Percentiles rank a stretch among this genome's conserved stretches.
These are phyloP conservation scores for Drechslerella dactyloides DNA, from an alignment of 2,329 filamentous ascomycete genomes.

Conservation along the genomic window DNA sequence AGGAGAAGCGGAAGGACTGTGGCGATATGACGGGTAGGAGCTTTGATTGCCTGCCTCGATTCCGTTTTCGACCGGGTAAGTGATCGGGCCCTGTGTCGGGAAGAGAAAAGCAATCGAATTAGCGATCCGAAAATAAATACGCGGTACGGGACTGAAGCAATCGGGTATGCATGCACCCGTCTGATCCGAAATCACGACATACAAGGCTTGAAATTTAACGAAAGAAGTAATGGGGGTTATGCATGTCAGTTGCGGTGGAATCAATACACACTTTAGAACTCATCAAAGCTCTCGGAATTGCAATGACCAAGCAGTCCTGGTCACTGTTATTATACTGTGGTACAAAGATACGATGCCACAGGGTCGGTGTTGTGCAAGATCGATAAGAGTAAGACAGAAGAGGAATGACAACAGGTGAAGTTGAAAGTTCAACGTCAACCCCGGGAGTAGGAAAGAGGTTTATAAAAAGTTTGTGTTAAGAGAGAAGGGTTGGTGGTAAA, in stretches of 20 bases:
- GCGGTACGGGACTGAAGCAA: background rate
- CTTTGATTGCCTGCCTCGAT: constrained; percentile 26
- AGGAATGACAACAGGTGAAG: background rate
- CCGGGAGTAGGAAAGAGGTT: constrained; percentile 15
- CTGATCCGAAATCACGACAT: background rate
- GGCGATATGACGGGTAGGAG: constrained; percentile 32
- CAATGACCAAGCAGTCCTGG: too few relatives aligned
- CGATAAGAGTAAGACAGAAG: constrained; percentile 17
- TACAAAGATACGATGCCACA: background rate
- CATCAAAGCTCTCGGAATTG: background rate
- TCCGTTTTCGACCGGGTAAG: constrained; percentile 26
- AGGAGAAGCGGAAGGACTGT: constrained; percentile 34
- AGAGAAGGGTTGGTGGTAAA: constrained; percentile 2
- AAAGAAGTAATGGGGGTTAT: background rate
- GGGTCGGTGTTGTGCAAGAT: constrained; percentile 6
- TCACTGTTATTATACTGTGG: too few relatives aligned
- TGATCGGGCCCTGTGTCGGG: constrained; percentile 29
- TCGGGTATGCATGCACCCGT: constrained; percentile 1
- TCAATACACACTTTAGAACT: background rate
- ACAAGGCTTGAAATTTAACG: background rate
- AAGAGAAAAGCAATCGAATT: constrained; percentile 12
- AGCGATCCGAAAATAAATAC: constrained; percentile 14
- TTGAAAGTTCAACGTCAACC: constrained; percentile 7
- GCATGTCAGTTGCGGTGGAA: background rate
- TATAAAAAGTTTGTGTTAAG: constrained; percentile 30